phyloP scores from a whole-genome alignment of 176 grass and related monocot species.

The Oropetium thomaeum region DNA sequence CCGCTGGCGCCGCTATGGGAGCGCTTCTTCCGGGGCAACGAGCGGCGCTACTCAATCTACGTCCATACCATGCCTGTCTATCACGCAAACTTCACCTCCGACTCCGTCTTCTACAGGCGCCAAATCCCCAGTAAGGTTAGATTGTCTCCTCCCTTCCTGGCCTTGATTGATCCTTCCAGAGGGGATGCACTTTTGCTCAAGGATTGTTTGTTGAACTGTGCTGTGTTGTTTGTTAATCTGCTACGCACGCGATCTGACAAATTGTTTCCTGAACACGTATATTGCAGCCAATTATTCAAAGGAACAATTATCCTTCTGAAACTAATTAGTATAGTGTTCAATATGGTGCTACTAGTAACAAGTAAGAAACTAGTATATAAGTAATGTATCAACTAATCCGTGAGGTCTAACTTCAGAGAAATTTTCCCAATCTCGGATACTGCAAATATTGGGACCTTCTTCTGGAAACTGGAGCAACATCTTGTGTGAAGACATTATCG shows the following conservation, averaged over 20 bases:
- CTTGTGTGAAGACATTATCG: background rate
- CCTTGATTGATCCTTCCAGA: background rate
- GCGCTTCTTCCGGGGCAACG: slow-evolving; percentile 66
- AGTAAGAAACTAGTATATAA: background rate
- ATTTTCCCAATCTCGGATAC: no score
- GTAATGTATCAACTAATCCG: background rate
- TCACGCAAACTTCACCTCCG: slow-evolving; percentile 59
- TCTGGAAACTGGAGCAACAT: background rate
- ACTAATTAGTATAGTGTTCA: background rate
- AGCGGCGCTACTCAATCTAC: slow-evolving; percentile 81
- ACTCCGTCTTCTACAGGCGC: slow-evolving; percentile 72
- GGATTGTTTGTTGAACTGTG: background rate
- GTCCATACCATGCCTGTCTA: slow-evolving; percentile 76
- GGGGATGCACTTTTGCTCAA: background rate
- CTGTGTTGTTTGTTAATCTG: background rate
- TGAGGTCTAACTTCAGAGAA: background rate
- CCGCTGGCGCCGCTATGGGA: slow-evolving; percentile 91
- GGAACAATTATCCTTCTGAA: no score
- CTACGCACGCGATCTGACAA: background rate
- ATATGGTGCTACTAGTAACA: background rate
- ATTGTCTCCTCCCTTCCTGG: background rate
- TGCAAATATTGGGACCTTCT: background rate
- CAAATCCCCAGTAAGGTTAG: slow-evolving; percentile 90
- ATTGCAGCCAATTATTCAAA: background rate
- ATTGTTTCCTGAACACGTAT: background rate